Percentiles rank a stretch among this genome's conserved stretches.
Conservation (phyloP, 192 early-diverging fungal genomes). For the Coemansia sp. region DNA sequence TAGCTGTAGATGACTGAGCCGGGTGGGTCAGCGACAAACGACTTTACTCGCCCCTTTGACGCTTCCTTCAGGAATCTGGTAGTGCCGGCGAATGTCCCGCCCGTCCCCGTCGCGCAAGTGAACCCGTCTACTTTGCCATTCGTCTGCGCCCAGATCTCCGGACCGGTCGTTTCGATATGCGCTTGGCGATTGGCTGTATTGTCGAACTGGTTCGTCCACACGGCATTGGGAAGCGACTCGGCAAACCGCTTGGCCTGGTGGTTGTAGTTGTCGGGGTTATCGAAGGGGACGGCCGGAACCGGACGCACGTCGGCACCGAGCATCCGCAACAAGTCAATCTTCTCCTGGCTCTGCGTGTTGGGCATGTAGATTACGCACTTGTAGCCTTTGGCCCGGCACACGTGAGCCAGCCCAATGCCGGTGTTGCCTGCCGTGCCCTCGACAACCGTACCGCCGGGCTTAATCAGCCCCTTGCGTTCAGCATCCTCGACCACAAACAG, state of each 20-base stretch:
- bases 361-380: slow-evolving; percentile 97
- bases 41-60: slow-evolving; percentile 66
- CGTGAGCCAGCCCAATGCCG: slow-evolving; percentile 93
- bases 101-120: slow-evolving; percentile 89
- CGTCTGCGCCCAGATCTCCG: slow-evolving; percentile 90
- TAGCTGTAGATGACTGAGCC: slow-evolving; percentile 89
- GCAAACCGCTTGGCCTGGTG: slow-evolving; percentile 86
- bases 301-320: slow-evolving; percentile 92
- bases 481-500: slow-evolving; percentile 93
- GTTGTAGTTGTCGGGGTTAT: slow-evolving; percentile 92
- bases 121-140: slow-evolving; percentile 82
- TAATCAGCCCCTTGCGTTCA: slow-evolving; percentile 79
- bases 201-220: slow-evolving; percentile 98
- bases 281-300: slow-evolving; percentile 89
- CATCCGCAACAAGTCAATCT: slow-evolving; percentile 89
- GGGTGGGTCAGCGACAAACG: slow-evolving; percentile 88
- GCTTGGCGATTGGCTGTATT: slow-evolving; percentile 87
- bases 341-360: slow-evolving; percentile 93
- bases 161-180: slow-evolving; percentile 93
- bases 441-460: slow-evolving; percentile 85
- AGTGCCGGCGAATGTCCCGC: slow-evolving; percentile 86
- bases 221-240: slow-evolving; percentile 74
- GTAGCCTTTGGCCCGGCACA: slow-evolving; percentile 91
- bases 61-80: slow-evolving; percentile 78
- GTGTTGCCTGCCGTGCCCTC: slow-evolving; percentile 92